Evolutionary conservation across 805 yeast genomes (phyloP).

Genomic region (Citeromyces matritensis): DNA sequence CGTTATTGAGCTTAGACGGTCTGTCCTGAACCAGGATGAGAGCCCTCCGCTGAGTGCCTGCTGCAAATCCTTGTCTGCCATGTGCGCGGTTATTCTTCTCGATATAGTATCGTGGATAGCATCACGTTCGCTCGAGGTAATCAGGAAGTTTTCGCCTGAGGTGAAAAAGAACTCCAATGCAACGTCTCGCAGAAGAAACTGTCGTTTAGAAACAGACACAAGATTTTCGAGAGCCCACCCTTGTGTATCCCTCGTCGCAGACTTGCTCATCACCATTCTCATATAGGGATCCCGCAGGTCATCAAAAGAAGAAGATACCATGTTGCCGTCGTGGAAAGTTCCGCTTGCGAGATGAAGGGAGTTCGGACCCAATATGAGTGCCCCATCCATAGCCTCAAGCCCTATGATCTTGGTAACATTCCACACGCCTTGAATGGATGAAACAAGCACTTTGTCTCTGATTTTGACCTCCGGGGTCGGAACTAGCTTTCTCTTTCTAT

Average conservation of each 20-base stretch:
- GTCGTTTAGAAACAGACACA: constrained; percentile 56
- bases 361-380: constrained; percentile 51
- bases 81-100: constrained; percentile 29
- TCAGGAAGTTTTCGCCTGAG: constrained; percentile 55
- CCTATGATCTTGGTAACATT: constrained; percentile 68
- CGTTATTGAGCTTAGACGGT: constrained; percentile 28
- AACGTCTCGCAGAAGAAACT: constrained; percentile 64
- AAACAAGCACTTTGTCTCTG: constrained; percentile 32
- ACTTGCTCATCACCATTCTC: constrained; percentile 38
- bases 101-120: constrained; percentile 32
- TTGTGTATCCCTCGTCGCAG: constrained; percentile 26
- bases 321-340: constrained; percentile 41
- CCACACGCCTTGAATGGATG: constrained; percentile 44
- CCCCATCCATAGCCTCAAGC: constrained; percentile 60
- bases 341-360: constrained; percentile 58
- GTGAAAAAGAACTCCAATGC: constrained; percentile 68
- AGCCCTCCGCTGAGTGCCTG: constrained; percentile 27
- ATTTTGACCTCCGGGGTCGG: constrained; percentile 51
- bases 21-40: constrained; percentile 26
- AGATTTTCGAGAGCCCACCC: constrained; percentile 49
- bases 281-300: constrained; percentile 69
- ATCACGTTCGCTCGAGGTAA: constrained; percentile 48
- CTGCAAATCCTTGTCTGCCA: constrained; percentile 37
- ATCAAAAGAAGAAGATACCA: constrained; percentile 44
- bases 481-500: constrained; percentile 44